Evolutionary conservation across 2,329 filamentous ascomycete genomes (phyloP), one percentile per base, ranked within the genome.

Genomic region (Diaporthe nobilis): DNA sequence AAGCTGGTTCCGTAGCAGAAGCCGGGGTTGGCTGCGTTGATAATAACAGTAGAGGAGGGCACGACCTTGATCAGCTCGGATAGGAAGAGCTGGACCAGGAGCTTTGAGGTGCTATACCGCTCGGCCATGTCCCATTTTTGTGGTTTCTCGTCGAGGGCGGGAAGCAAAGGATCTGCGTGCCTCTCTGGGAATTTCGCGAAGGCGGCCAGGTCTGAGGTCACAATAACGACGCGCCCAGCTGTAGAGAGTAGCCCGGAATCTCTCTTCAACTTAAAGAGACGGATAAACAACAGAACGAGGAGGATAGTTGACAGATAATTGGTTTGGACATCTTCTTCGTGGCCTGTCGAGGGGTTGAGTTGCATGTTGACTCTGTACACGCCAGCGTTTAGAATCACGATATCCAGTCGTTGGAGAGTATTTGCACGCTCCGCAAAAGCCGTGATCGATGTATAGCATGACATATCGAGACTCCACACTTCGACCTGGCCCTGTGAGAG

Each of bases 391-490:
- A 75, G 47, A 12, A 75, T 47, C 13, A 61, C 58, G 12, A 67
- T 39, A 9, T 72, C 68, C 20, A 58, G 22, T 7, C 39, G 25
- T 42, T 49, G 25, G 9, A 67, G 61, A 20, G 61, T 3, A 13
- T n/a, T 34, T 2, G 49, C 53, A 3, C 39, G 39, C 25, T 47
- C 17, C 9, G 25, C 51, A 47, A 75, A 75, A 2, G 31, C 28
- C 34, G 31, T 63, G 39, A 75, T 39, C 9, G 85, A 86, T 1
- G 80, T 79, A 70, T 85, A 86, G 12, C 79, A 81, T 17, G 55
- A 73, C 78, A 84, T 82, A 72, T 86, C 84, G n/a, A 86, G 75
- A 28, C 77, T 20, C 83, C 84, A 86, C 2, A 86, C 83, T 67
- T 85, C 82, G 44, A 85, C 81, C 28, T 80, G 77, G 20, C 78